phyloP scores from a whole-genome alignment of 306 rosid species.

The Malus sylvestris region DNA sequence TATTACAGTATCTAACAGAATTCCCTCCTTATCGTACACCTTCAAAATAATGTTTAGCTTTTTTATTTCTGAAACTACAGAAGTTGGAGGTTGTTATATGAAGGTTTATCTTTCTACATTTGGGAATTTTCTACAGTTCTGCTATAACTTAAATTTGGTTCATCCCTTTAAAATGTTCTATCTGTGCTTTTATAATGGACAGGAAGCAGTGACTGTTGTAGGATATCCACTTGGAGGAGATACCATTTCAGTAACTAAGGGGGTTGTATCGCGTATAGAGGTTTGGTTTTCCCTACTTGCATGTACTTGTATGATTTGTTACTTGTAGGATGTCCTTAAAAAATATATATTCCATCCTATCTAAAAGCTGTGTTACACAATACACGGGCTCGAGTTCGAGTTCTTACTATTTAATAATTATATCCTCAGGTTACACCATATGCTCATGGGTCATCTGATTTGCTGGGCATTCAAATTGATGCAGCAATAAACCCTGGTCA shows the following conservation, averaged over 20 bases:
- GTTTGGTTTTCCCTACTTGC: slow-evolving; percentile 30
- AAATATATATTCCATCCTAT: neutral
- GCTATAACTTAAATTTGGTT: slow-evolving; percentile 8
- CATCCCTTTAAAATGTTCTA: neutral
- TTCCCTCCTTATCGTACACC: neutral
- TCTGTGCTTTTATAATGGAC: slow-evolving; percentile 24
- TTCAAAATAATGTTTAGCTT: neutral
- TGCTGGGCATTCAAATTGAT: slow-evolving; percentile 96
- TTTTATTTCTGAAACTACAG: slow-evolving; percentile 2
- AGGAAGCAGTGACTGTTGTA: slow-evolving; percentile 98
- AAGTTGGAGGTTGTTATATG: neutral
- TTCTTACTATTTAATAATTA: neutral
- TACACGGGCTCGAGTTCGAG: neutral
- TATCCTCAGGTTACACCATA: slow-evolving; percentile 85
- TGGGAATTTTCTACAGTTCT: slow-evolving; percentile 1
- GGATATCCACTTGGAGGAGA: slow-evolving; percentile 99
- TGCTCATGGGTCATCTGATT: slow-evolving; percentile 94
- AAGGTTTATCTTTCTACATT: neutral
- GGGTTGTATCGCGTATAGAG: slow-evolving; percentile 99
- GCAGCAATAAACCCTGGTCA: slow-evolving; percentile 98
- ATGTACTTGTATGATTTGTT: neutral
- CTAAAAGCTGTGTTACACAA: slow-evolving; percentile 14
- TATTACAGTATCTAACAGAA: neutral
- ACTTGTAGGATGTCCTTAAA: neutral
- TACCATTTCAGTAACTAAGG: slow-evolving; percentile 96